Conservation (phyloP, 805 yeast species). For the Kuraishia capsulata region DNA sequence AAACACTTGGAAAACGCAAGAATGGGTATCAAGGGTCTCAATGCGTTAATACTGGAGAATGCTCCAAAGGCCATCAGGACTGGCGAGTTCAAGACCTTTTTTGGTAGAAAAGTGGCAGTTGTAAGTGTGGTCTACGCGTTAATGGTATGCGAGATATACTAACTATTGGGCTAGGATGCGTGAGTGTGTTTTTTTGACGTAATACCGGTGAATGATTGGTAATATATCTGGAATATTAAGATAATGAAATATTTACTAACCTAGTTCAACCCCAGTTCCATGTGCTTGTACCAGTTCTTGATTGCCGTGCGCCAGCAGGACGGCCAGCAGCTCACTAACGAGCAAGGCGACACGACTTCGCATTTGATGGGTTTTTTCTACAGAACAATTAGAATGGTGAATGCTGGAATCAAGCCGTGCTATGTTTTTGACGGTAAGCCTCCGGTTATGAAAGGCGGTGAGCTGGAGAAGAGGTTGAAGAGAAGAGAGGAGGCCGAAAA, state of each 20-base stretch:
- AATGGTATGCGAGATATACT: not conserved
- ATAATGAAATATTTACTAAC: not conserved
- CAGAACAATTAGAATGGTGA: conserved; percentile 83
- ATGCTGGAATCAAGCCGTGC: conserved; percentile 90
- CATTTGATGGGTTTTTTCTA: conserved; percentile 96
- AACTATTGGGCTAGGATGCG: too few species aligned
- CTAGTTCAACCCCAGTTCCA: too few species aligned
- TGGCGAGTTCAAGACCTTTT: conserved; percentile 74
- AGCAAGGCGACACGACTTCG: conserved; percentile 85
- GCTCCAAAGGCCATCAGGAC: conserved; percentile 77
- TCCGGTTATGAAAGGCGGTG: conserved; percentile 89
- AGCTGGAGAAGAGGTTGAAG: conserved; percentile 74
- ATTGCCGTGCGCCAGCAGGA: conserved; percentile 96
- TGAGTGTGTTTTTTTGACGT: too few species aligned
- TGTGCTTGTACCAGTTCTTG: conserved; percentile 92
- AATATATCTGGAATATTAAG: too few species aligned
- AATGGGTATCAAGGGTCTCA: conserved; percentile 56
- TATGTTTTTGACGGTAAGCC: conserved; percentile 98
- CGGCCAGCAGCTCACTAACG: conserved; percentile 87
- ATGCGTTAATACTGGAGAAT: conserved; percentile 78
- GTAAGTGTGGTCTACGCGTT: conserved; percentile 23
- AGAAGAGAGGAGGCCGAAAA: conserved; percentile 78
- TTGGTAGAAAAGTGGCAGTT: conserved; percentile 96
- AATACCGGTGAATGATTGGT: too few species aligned
- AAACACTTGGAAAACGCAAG: too few species aligned